phyloP scores from a whole-genome alignment of 768 basidiomycete species.

The Collybiopsis luxurians region DNA sequence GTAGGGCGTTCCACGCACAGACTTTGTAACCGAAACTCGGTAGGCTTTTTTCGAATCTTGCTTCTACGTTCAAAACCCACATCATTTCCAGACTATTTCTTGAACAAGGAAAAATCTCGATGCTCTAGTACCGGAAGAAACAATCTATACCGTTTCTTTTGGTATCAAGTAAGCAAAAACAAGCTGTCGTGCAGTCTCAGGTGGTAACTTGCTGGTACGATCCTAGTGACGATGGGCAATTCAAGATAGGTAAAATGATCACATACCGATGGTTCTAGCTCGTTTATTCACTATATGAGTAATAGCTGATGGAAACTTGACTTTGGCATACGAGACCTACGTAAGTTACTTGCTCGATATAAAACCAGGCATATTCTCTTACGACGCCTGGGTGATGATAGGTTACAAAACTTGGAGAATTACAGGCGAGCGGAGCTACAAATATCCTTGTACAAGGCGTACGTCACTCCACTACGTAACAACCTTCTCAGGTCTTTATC shows the following conservation, averaged over 20 bases:
- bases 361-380: not conserved
- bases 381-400: not conserved
- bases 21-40: conserved; percentile 25
- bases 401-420: conserved; percentile 24
- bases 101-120: conserved; percentile 27
- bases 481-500: not conserved
- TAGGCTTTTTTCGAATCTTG: too few species aligned
- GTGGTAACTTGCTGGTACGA: not conserved
- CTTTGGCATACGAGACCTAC: conserved; percentile 21
- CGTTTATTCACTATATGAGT: too few species aligned
- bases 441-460: conserved; percentile 31
- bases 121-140: conserved; percentile 23
- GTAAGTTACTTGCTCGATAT: conserved; percentile 7
- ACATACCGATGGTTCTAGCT: too few species aligned
- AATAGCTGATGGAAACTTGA: conserved; percentile 23
- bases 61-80: too few species aligned
- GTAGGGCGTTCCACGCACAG: conserved; percentile 21
- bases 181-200: not conserved
- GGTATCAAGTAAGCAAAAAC: conserved; percentile 27
- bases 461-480: not conserved
- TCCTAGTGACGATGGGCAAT: conserved; percentile 26
- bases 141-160: conserved; percentile 27
- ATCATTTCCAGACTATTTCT: conserved; percentile 23
- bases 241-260: conserved; percentile 23
- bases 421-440: conserved; percentile 25